Evolutionary conservation across 2,329 filamentous ascomycete genomes (phyloP).

Genomic region (Herpotrichia juniperi): DNA sequence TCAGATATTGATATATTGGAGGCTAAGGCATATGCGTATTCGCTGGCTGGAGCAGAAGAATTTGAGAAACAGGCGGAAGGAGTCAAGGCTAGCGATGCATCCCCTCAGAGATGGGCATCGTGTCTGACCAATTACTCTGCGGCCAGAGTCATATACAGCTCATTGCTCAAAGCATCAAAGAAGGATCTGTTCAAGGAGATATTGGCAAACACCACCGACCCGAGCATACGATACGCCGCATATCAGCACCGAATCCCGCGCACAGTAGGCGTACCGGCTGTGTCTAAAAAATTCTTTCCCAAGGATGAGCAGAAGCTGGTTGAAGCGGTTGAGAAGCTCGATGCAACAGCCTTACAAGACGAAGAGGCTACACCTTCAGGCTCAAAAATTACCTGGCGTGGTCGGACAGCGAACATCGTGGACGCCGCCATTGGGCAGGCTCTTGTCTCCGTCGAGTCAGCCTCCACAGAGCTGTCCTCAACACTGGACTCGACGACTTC

Average conservation of each 20-base stretch:
- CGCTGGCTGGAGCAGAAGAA: conserved; percentile 75
- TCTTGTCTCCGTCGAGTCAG: conserved; percentile 70
- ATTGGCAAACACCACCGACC: conserved; percentile 84
- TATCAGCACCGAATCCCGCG: conserved; percentile 90
- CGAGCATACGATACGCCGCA: conserved; percentile 90
- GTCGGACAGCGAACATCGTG: conserved; percentile 83
- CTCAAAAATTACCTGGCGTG: conserved; percentile 80
- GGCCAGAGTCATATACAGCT: conserved; percentile 81
- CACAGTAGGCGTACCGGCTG: conserved; percentile 78
- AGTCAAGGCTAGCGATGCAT: conserved; percentile 42
- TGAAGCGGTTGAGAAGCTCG: conserved; percentile 71
- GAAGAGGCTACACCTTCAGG: conserved; percentile 57
- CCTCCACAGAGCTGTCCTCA: conserved; percentile 58
- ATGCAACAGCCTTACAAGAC: conserved; percentile 58
- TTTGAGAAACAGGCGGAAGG: conserved; percentile 79
- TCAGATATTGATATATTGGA: conserved; percentile 77
- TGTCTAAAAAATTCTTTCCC: conserved; percentile 81
- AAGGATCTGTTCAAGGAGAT: conserved; percentile 86
- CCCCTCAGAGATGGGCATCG: conserved; percentile 69
- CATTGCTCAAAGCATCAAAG: conserved; percentile 69
- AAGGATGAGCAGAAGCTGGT: conserved; percentile 67
- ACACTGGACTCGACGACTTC: conserved; percentile 49
- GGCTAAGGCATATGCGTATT: conserved; percentile 80
- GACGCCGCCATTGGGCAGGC: conserved; percentile 91
- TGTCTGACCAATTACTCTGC: conserved; percentile 79